Conservation (phyloP, 1,284 basidiomycete species). For the Nidula niveotomentosa region DNA sequence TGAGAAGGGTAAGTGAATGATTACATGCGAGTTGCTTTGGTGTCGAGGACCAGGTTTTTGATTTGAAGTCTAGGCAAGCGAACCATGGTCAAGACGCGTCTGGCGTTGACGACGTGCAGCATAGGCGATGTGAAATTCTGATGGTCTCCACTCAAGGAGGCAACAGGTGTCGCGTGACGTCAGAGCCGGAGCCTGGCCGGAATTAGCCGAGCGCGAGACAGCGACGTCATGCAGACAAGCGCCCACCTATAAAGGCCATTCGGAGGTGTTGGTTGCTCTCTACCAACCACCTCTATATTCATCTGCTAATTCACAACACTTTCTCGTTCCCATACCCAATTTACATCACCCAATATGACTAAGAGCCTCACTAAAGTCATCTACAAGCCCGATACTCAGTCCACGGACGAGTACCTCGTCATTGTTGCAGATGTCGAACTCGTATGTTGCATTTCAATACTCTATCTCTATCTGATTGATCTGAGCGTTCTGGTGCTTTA, state of each 20-base stretch:
- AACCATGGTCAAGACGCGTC: no score
- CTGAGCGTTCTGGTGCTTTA: slow-evolving; percentile 13
- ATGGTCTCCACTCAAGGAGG: not conserved
- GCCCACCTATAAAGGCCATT: slow-evolving; percentile 3
- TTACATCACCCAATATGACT: slow-evolving; percentile 37
- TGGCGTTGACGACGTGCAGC: no score
- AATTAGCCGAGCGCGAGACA: not conserved
- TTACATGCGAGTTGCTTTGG: no score
- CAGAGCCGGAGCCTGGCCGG: slow-evolving; percentile 2
- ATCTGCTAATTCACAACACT: no score
- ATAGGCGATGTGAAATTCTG: no score
- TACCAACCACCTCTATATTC: slow-evolving; percentile 1
- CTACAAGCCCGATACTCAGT: slow-evolving; percentile 72
- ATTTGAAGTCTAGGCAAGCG: no score
- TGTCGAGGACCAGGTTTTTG: no score
- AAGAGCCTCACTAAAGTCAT: slow-evolving; percentile 64
- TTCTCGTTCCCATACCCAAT: not conserved
- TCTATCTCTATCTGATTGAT: slow-evolving; percentile 9
- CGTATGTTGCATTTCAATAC: slow-evolving; percentile 37
- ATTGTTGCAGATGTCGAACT: slow-evolving; percentile 61
- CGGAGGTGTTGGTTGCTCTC: not conserved
- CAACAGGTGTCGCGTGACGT: slow-evolving; percentile 11
- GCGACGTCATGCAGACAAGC: slow-evolving; percentile 7
- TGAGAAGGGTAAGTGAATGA: no score
- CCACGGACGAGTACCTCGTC: slow-evolving; percentile 69